Conservation (phyloP, 1,284 basidiomycete species). For the Pseudozyma sp. region DNA sequence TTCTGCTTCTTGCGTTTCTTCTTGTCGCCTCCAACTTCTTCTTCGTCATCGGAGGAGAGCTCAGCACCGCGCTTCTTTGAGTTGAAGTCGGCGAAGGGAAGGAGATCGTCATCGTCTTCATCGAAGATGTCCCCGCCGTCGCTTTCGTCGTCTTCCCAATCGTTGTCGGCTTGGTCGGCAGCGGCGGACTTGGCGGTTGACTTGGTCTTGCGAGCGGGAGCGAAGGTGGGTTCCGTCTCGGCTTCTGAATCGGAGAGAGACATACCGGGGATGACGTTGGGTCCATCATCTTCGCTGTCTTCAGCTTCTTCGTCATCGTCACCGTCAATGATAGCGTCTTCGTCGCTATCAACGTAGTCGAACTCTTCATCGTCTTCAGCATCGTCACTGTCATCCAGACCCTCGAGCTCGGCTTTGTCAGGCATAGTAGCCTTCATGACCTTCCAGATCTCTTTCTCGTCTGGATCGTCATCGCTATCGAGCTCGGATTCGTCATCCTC, state of each 20-base stretch:
- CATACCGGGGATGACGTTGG: constrained; percentile 42
- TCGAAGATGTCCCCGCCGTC: constrained; percentile 58
- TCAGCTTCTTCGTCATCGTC: constrained; percentile 53
- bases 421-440: constrained; percentile 71
- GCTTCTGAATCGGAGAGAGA: constrained; percentile 45
- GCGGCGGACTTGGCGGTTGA: not conserved
- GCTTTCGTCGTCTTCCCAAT: constrained; percentile 40
- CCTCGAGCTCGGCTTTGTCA: constrained; percentile 74
- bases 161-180: constrained; percentile 8
- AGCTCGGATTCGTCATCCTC: constrained; percentile 37
- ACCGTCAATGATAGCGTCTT: constrained; percentile 33
- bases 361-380: constrained; percentile 45
- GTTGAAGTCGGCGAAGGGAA: constrained; percentile 61
- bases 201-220: not conserved
- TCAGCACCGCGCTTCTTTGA: constrained; percentile 27
- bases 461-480: constrained; percentile 55
- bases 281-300: constrained; percentile 23
- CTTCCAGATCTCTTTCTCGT: constrained; percentile 70
- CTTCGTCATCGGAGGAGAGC: constrained; percentile 19
- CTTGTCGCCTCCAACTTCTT: constrained; percentile 30
- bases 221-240: constrained; percentile 10
- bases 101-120: constrained; percentile 67
- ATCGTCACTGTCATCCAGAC: constrained; percentile 44
- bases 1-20: constrained; percentile 59
- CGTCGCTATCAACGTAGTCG: constrained; percentile 51